Percentiles rank a stretch among this genome's conserved stretches.
Conservation (phyloP, 768 basidiomycete genomes). For the Suillus variegatus region DNA sequence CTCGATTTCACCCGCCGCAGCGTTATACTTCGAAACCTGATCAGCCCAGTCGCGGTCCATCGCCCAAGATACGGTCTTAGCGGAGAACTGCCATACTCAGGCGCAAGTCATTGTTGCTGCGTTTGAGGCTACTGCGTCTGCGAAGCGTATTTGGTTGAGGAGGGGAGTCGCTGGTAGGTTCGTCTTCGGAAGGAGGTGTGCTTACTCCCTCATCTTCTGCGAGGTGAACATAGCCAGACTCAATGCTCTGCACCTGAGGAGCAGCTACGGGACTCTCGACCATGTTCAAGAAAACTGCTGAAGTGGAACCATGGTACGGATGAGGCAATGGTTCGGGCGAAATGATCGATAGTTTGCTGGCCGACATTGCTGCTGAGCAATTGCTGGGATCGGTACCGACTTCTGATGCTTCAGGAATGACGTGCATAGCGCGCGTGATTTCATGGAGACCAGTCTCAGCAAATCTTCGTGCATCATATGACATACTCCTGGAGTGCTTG, state of each 20-base stretch:
- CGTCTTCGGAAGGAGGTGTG: conserved; percentile 35
- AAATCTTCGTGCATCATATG: conserved; percentile 20
- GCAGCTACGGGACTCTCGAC: conserved; percentile 34
- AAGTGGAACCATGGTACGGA: conserved; percentile 42
- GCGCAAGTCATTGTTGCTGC: conserved; percentile 46
- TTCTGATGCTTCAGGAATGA: conserved; percentile 31
- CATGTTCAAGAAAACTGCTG: conserved; percentile 30
- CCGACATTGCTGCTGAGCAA: conserved; percentile 17
- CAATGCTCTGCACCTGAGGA: conserved; percentile 10
- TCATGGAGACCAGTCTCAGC: conserved; percentile 20
- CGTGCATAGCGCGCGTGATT: conserved; percentile 29
- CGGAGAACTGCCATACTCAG: conserved; percentile 50
- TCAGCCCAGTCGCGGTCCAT: conserved; percentile 63
- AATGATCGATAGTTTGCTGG: conserved; percentile 27
- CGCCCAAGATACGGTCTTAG: conserved; percentile 77
- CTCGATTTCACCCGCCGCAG: conserved; percentile 42
- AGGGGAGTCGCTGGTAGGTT: conserved; percentile 30
- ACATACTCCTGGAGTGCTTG: conserved; percentile 17
- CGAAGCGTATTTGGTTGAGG: conserved; percentile 40
- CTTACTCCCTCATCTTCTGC: conserved; percentile 23
- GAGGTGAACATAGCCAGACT: conserved; percentile 16
- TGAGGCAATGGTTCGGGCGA: conserved; percentile 49
- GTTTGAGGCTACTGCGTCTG: conserved; percentile 66
- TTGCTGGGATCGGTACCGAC: conserved; percentile 15
- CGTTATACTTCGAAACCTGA: conserved; percentile 52